A percentile compares a stretch with the other conserved stretches of the same genome.
phyloP scores from a whole-genome alignment of 768 basidiomycete species.

The Suillus hirtellus region DNA sequence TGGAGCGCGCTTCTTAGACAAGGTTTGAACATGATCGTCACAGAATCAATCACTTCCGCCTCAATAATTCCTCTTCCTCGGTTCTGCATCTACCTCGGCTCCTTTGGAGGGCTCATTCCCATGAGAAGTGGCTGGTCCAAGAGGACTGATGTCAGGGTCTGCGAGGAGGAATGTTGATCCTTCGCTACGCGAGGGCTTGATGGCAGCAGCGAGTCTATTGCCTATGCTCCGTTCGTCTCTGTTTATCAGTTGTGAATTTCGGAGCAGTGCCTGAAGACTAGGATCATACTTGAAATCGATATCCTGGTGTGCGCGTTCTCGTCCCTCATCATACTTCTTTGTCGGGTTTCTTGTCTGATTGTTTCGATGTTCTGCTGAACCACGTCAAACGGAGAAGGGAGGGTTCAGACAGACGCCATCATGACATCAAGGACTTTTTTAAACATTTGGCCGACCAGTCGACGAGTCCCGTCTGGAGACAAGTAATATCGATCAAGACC shows the following conservation, averaged over 20 bases:
- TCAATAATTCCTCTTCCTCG: slow-evolving; percentile 51
- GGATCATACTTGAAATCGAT: slow-evolving; percentile 24
- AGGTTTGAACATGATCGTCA: neutral
- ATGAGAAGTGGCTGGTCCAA: slow-evolving; percentile 50
- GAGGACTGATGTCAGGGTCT: slow-evolving; percentile 43
- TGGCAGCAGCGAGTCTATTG: slow-evolving; percentile 37
- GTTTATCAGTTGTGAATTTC: neutral
- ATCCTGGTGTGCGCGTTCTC: slow-evolving; percentile 21
- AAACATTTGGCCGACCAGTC: too few species aligned
- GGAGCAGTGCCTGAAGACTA: neutral
- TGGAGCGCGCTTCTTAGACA: neutral
- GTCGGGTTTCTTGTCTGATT: slow-evolving; percentile 23
- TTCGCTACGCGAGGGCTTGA: slow-evolving; percentile 33
- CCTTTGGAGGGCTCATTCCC: slow-evolving; percentile 60
- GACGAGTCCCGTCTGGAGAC: too few species aligned
- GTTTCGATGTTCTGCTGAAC: slow-evolving; percentile 24
- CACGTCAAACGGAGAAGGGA: too few species aligned
- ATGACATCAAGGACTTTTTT: too few species aligned
- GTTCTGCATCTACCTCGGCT: slow-evolving; percentile 57
- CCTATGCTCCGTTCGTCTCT: slow-evolving; percentile 48
- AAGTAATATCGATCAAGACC: too few species aligned
- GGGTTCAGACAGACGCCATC: too few species aligned
- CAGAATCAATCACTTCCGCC: slow-evolving; percentile 37
- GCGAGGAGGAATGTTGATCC: slow-evolving; percentile 29
- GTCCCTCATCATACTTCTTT: slow-evolving; percentile 33